Percentiles rank a stretch among this genome's conserved stretches.
Conservation (phyloP, 371 early-diverging fungal genomes). For the Circinella umbellata region DNA sequence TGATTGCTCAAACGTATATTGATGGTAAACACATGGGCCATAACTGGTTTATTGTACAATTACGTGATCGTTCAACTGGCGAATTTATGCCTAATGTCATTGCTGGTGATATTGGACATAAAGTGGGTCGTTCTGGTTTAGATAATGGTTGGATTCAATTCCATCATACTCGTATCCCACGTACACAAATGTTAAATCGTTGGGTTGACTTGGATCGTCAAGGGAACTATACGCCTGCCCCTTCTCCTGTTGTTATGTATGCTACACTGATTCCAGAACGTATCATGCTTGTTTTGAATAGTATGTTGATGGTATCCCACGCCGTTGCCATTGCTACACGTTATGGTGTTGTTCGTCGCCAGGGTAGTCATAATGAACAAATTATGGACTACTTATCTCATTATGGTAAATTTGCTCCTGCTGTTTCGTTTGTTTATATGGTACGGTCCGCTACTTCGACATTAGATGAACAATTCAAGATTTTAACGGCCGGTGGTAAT, state of each 20-base stretch:
- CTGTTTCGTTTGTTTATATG: conserved; percentile 65
- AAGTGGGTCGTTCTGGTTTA: conserved; percentile 80
- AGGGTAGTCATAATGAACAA: conserved; percentile 64
- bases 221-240: conserved; percentile 64
- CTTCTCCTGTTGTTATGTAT: conserved; percentile 65
- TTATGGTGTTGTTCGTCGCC: conserved; percentile 70
- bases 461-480: conserved; percentile 33
- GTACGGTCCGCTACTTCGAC: conserved; percentile 23
- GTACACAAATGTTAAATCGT: conserved; percentile 78
- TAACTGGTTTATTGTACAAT: conserved; percentile 86
- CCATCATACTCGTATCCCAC: conserved; percentile 84
- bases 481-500: conserved; percentile 43
- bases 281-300: conserved; percentile 48
- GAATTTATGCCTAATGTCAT: conserved; percentile 77
- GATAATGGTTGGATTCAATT: conserved; percentile 97
- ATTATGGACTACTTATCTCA: conserved; percentile 75
- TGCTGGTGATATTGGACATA: conserved; percentile 87
- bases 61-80: conserved; percentile 78
- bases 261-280: conserved; percentile 74
- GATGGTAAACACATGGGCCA: conserved; percentile 72
- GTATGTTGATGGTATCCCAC: conserved; percentile 49
- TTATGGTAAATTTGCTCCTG: conserved; percentile 61
- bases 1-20: conserved; percentile 67
- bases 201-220: conserved; percentile 68
- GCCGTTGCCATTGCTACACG: conserved; percentile 69